Evolutionary conservation across 176 grass and related monocot species (phyloP).

Genomic region (Triticum turgidum): DNA sequence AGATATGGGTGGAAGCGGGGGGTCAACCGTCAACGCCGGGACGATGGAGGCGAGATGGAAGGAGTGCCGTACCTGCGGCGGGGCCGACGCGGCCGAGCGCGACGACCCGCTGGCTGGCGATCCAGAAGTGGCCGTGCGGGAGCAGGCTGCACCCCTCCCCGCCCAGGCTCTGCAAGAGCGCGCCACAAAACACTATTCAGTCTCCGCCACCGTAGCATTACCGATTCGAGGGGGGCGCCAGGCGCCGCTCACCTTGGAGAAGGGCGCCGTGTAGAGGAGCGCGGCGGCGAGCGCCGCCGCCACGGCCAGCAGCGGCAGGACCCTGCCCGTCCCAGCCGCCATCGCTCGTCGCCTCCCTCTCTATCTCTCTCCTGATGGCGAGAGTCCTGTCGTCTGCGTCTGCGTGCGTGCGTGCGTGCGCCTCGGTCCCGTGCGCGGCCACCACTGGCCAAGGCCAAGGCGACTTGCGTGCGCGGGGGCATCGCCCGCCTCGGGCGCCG

Average conservation of each 20-base stretch:
- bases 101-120: constrained; percentile 80
- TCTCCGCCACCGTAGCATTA: neutral
- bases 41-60: neutral
- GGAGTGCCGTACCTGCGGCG: constrained; percentile 48
- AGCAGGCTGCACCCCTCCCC: constrained; percentile 73
- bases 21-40: neutral
- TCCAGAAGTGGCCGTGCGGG: constrained; percentile 74
- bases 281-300: constrained; percentile 58
- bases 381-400: neutral
- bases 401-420: too few species aligned
- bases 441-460: neutral
- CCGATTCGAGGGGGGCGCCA: neutral
- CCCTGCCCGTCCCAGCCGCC: constrained; percentile 32
- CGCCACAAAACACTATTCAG: neutral
- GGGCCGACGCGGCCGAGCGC: constrained; percentile 66
- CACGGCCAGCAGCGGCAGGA: constrained; percentile 57
- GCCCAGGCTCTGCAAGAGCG: constrained; percentile 41
- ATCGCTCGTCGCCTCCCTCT: neutral
- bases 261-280: constrained; percentile 58
- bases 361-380: too few species aligned
- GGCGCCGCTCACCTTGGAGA: constrained; percentile 17
- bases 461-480: neutral
- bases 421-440: neutral
- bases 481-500: neutral
- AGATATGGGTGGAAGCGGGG: accelerated